phyloP scores from a whole-genome alignment of 345 rosid species.

The Moricandia arvensis region DNA sequence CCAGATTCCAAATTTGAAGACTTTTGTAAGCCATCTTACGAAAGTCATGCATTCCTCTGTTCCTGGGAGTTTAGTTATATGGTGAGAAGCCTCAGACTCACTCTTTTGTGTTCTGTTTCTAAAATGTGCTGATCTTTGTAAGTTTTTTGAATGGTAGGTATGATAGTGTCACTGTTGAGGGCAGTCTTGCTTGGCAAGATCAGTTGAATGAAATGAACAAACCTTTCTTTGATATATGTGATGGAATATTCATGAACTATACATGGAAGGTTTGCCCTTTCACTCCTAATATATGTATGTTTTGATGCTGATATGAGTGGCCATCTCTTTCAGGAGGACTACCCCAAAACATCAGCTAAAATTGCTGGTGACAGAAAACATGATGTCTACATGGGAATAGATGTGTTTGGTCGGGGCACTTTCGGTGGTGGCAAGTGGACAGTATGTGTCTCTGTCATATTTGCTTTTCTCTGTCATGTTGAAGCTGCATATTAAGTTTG shows the following conservation, averaged over 20 bases:
- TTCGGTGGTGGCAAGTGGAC: constrained; percentile 84
- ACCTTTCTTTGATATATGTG: constrained; percentile 78
- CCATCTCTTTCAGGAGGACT: constrained; percentile 45
- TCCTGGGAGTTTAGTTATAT: constrained; percentile 77
- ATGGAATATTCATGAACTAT: constrained; percentile 74
- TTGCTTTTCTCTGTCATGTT: not conserved
- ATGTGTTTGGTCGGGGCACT: constrained; percentile 69
- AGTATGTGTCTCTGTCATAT: constrained; percentile 38
- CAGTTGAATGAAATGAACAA: constrained; percentile 63
- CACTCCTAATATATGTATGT: not conserved
- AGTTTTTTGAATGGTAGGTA: constrained; percentile 49
- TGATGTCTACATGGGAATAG: constrained; percentile 84
- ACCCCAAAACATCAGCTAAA: constrained; percentile 57
- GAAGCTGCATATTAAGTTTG: not conserved
- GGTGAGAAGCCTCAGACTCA: no score
- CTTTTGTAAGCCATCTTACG: constrained; percentile 67
- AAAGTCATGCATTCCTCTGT: constrained; percentile 57
- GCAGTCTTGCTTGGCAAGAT: constrained; percentile 60
- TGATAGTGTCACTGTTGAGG: constrained; percentile 64
- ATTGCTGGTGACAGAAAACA: constrained; percentile 70
- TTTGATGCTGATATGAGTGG: no score
- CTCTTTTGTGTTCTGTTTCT: no score
- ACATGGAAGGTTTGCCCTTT: constrained; percentile 56
- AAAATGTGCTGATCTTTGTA: not conserved
- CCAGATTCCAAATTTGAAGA: constrained; percentile 58